phyloP scores from a whole-genome alignment of 1,284 basidiomycete genomes.

The Naganishia liquefaciens region DNA sequence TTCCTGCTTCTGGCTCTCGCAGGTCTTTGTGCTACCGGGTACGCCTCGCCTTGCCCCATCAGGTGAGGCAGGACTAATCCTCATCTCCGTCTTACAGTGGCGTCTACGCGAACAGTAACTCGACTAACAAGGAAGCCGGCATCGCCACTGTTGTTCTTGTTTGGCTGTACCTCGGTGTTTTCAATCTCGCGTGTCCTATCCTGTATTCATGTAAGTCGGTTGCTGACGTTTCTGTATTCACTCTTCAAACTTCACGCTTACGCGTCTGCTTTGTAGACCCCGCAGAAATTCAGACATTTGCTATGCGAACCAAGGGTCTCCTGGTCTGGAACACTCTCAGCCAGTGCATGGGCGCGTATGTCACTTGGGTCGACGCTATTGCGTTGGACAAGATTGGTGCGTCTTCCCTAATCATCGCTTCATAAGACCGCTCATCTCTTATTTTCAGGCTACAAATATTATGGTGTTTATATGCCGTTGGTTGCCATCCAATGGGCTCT shows the following conservation, averaged over 20 bases:
- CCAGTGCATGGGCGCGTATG: slow-evolving; percentile 41
- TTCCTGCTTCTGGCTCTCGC: slow-evolving; percentile 45
- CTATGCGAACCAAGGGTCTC: slow-evolving; percentile 53
- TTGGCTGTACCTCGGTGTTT: slow-evolving; percentile 53
- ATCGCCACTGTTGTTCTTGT: slow-evolving; percentile 48
- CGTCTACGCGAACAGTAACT: slow-evolving; percentile 43
- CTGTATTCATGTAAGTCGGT: slow-evolving; percentile 6
- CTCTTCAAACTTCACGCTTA: slow-evolving; percentile 30
- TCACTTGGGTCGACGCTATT: slow-evolving; percentile 51
- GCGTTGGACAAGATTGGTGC: slow-evolving; percentile 50
- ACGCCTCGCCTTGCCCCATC: slow-evolving; percentile 18
- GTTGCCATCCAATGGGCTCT: slow-evolving; percentile 47
- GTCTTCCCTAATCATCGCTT: slow-evolving; percentile 3
- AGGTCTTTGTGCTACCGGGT: slow-evolving; percentile 48
- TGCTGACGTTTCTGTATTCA: not conserved
- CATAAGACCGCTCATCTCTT: not conserved
- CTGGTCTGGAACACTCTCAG: slow-evolving; percentile 53
- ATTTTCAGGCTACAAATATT: slow-evolving; percentile 47
- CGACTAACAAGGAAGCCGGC: slow-evolving; percentile 40
- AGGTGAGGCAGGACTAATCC: not conserved
- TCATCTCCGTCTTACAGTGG: slow-evolving; percentile 36
- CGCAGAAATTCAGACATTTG: slow-evolving; percentile 53
- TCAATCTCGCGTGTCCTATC: slow-evolving; percentile 47
- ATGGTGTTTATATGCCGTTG: slow-evolving; percentile 50
- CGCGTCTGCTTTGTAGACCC: slow-evolving; percentile 49